Conservation (phyloP, 495 filamentous ascomycete genomes). For the Cercophora scortea region DNA sequence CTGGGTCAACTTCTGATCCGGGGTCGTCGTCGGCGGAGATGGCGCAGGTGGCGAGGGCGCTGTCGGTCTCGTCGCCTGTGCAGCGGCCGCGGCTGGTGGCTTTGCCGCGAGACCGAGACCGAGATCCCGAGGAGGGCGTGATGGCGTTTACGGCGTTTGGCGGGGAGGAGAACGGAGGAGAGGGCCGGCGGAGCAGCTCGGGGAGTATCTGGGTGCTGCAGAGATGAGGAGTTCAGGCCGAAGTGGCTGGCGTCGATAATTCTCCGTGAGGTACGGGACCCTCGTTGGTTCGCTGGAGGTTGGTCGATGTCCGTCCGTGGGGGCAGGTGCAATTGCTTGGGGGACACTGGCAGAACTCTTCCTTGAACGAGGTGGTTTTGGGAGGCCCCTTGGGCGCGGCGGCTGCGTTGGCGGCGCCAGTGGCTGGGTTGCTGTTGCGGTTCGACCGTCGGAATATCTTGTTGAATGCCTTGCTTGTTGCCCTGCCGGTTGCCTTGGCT, state of each 20-base stretch:
- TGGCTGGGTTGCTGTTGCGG: too few relatives aligned
- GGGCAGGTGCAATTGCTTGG: background rate
- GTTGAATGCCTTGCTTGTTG: too few relatives aligned
- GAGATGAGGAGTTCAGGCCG: background rate
- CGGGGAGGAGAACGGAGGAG: background rate
- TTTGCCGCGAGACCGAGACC: background rate
- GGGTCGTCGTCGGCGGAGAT: background rate
- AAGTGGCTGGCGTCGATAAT: background rate
- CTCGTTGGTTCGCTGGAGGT: background rate
- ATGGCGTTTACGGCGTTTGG: background rate
- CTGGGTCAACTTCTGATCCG: background rate
- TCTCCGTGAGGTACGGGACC: background rate
- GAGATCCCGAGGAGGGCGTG: background rate
- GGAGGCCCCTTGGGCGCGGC: too few relatives aligned
- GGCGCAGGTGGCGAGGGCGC: background rate
- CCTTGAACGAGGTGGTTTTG: background rate
- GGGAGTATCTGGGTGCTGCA: constrained; percentile 4
- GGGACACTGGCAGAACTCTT: background rate
- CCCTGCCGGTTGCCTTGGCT: too few relatives aligned
- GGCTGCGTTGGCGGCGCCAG: too few relatives aligned
- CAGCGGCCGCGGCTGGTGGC: background rate
- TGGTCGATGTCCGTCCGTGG: background rate
- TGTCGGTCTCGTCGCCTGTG: background rate
- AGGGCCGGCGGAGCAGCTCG: constrained; percentile 1
- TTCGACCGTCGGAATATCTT: too few relatives aligned